Evolutionary conservation across 352 stramenopile genomes (phyloP).

Genomic region (Phytophthora aleatoria): DNA sequence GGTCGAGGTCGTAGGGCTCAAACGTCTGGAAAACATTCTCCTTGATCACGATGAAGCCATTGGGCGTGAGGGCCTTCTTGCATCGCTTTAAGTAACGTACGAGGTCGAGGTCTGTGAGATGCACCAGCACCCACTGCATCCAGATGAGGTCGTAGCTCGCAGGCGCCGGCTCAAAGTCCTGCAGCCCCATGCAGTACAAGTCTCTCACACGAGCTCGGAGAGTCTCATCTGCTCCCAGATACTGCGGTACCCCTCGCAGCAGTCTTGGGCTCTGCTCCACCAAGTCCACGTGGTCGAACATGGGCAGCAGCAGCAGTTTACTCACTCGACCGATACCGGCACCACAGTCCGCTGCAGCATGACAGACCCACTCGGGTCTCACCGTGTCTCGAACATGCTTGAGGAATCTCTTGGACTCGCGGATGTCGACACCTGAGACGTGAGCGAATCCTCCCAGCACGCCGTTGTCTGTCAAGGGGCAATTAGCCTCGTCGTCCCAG

Average conservation of each 20-base stretch:
- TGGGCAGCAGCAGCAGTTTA: slow-evolving; percentile 92
- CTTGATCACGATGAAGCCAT: slow-evolving; percentile 80
- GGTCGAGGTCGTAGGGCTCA: slow-evolving; percentile 92
- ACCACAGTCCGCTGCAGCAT: slow-evolving; percentile 77
- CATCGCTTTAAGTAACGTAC: slow-evolving; percentile 92
- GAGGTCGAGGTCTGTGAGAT: slow-evolving; percentile 96
- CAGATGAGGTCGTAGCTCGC: slow-evolving; percentile 95
- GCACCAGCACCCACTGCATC: slow-evolving; percentile 96
- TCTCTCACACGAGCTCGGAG: slow-evolving; percentile 57
- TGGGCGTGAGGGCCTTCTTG: slow-evolving; percentile 57
- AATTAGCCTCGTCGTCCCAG: slow-evolving; percentile 92
- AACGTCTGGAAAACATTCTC: slow-evolving; percentile 90
- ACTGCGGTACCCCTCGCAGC: slow-evolving; percentile 86
- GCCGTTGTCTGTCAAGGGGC: slow-evolving; percentile 91
- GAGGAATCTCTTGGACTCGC: slow-evolving; percentile 71
- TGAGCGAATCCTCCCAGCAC: slow-evolving; percentile 93
- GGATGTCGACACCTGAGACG: slow-evolving; percentile 82
- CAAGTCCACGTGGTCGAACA: slow-evolving; percentile 91
- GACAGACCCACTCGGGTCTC: slow-evolving; percentile 54
- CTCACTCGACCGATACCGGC: slow-evolving; percentile 95
- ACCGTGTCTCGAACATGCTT: slow-evolving; percentile 44
- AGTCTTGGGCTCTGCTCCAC: slow-evolving; percentile 95
- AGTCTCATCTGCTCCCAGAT: slow-evolving; percentile 68
- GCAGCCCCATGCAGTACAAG: slow-evolving; percentile 91
- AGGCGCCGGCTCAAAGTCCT: slow-evolving; percentile 83